Percentiles rank a stretch among this genome's conserved stretches.
These are phyloP conservation scores for Lunasporangiospora selenospora DNA, from an alignment of 192 early-diverging fungal species.

Conservation along the genomic window DNA sequence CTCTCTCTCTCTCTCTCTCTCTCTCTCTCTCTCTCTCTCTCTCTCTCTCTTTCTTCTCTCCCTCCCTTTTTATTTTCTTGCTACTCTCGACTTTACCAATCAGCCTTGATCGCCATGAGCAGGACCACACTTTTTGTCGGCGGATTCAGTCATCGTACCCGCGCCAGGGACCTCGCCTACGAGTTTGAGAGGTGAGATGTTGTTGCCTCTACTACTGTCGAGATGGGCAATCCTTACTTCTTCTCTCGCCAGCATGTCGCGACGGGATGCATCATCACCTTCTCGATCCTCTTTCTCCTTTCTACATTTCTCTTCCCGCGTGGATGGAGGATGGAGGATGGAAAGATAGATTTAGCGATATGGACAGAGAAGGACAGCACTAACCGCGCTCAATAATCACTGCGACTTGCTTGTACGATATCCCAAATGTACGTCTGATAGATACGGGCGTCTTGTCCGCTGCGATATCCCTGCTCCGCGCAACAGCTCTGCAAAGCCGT, in stretches of 20 bases:
- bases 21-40: background rate
- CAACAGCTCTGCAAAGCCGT: conserved; percentile 61
- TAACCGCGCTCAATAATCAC: background rate
- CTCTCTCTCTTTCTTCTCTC: conserved; percentile 1
- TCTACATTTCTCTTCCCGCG: background rate
- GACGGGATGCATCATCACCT: background rate
- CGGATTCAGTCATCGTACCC: conserved; percentile 73
- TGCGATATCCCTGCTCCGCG: conserved; percentile 80
- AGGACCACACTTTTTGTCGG: conserved; percentile 82
- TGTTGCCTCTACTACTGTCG: background rate
- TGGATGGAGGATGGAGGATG: too few species aligned
- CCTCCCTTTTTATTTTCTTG: background rate
- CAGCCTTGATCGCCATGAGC: conserved; percentile 11
- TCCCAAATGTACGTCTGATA: conserved; percentile 24
- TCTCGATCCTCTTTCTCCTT: conserved; percentile 1
- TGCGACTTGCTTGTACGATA: background rate
- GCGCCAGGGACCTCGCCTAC: conserved; percentile 89
- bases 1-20: background rate
- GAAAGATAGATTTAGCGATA: too few species aligned
- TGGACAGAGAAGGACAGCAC: too few species aligned
- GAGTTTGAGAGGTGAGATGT: conserved; percentile 87
- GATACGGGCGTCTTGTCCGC: conserved; percentile 80
- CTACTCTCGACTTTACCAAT: too few species aligned
- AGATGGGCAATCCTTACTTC: background rate
- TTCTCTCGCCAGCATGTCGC: too few species aligned